Evolutionary conservation across 176 grass and related monocot genomes (phyloP), one percentile per base, ranked within the genome.

Genomic region (Phragmites australis): DNA sequence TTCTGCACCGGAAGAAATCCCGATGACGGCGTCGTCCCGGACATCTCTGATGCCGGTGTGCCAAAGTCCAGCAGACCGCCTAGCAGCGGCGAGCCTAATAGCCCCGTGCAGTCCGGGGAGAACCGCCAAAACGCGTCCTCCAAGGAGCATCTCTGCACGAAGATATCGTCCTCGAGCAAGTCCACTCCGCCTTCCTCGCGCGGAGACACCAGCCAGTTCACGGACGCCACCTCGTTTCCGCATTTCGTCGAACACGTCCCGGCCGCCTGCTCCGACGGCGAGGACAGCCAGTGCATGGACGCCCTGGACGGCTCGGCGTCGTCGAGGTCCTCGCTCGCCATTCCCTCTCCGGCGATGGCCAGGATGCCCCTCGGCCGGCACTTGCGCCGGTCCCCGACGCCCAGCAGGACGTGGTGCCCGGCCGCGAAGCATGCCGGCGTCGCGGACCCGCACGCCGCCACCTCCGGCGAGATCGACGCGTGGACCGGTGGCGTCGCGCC

Each of bases 401-500:
- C 88, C 0, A 76, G 83, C 2, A 99, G 47, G 59, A 91, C 90
- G 84, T 92, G 87, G 78, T 90, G 85, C 6, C 97, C 90, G 0
- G 88, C 84, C 10, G 97, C 88, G 56, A 96, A 99, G 85, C 93
- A 93, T 10, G 82, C 90, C 1, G 96, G 93, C 45, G 88, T 91
- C 12, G 90, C 81, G 40, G 90, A 19, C 29, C 84, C 90, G 37
- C 84, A 83, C 5, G 83, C 29, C 65, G 85, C 26, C 65, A 99
- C 87, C 72, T 99, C 93, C 3, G 97, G 93, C 10, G 93, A 99
- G 83, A 99, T 95, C 64, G 93, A 95, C 14, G 90, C 75, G 84
- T 93, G 72, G 32, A 99, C 83, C 9, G 97, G 93, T 79, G 90
- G 97, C 25, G 90, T 99, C 15, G 86, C 61, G 10, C 75, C 82